Percentiles rank a stretch among this genome's conserved stretches.
These are phyloP conservation scores for Garcileccinum viscosum DNA, from an alignment of 1,284 basidiomycete genomes.

Conservation along the genomic window DNA sequence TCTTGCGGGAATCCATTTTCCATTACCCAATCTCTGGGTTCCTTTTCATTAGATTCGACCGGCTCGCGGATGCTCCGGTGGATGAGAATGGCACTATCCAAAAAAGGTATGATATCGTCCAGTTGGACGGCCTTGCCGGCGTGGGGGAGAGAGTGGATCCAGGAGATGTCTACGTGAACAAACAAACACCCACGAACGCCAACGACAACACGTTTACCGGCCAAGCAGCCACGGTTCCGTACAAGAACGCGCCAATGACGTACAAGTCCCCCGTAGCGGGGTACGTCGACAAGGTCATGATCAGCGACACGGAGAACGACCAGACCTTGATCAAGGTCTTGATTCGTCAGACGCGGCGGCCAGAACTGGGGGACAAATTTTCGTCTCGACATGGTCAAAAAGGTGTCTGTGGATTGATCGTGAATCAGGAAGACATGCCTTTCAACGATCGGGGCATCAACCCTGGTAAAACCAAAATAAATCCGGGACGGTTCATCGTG, in stretches of 20 bases:
- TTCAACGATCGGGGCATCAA: slow-evolving; percentile 98
- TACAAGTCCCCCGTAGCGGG: slow-evolving; percentile 94
- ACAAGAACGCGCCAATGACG: slow-evolving; percentile 88
- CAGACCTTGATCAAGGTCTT: slow-evolving; percentile 99
- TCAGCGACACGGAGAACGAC: slow-evolving; percentile 95
- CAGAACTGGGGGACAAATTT: slow-evolving; percentile 99
- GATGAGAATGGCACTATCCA: slow-evolving; percentile 81
- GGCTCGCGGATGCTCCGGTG: slow-evolving; percentile 89
- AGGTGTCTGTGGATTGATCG: slow-evolving; percentile 97
- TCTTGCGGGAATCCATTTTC: slow-evolving; percentile 13
- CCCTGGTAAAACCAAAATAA: slow-evolving; percentile 60
- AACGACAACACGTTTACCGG: slow-evolving; percentile 85
- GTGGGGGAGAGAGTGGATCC: slow-evolving; percentile 95
- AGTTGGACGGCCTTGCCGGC: slow-evolving; percentile 91
- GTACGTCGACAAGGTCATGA: slow-evolving; percentile 97
- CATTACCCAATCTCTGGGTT: slow-evolving; percentile 3
- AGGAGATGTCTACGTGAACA: slow-evolving; percentile 95
- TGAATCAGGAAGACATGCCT: slow-evolving; percentile 99
- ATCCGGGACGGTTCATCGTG: neutral
- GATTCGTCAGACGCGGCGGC: slow-evolving; percentile 94
- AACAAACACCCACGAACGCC: slow-evolving; percentile 93
- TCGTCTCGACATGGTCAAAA: slow-evolving; percentile 99
- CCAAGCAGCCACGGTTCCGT: slow-evolving; percentile 79
- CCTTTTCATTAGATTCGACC: slow-evolving; percentile 73
- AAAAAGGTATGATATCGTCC: slow-evolving; percentile 90